Evolutionary conservation across 192 early-diverging fungal genomes (phyloP), one percentile per base, ranked within the genome.

Genomic region (Coemansia biformis): DNA sequence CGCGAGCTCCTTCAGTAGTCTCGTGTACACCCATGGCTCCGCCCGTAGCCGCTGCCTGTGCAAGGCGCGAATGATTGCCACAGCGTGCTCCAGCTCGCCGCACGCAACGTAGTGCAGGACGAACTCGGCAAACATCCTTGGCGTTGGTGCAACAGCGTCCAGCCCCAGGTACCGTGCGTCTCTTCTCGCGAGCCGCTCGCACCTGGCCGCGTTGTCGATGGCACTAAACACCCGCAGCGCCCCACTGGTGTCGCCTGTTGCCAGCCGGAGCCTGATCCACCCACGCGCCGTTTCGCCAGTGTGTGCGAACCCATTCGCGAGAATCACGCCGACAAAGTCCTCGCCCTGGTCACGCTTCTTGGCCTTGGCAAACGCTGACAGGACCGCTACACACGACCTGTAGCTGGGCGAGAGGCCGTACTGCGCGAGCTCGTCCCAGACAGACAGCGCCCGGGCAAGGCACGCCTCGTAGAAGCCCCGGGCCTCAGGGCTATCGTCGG

Each of bases 211-310:
- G 43, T 46, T 46, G 42, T 43, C 56, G 15, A 71, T 50, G 1
- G 55, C 50, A 17, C 29, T 17, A 22, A 71, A 49, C 16, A 71
- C 29, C 2, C 21, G 12, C 42, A 63, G 33, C 2, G 67, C 67
- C 1, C 47, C 47, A 10, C 37, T 17, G 15, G 51, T 39, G 24
- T 71, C 51, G 22, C 17, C 45, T 17, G 14, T 41, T 2, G 36
- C 17, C 38, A 63, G 16, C n/a, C 54, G 55, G 15, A 58, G 35
- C 16, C 21, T 24, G 28, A 71, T 63, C 67, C 60, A 57, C n/a
- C 33, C 23, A 1, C 16, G 26, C 5, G 53, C 58, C 3, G 63
- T 58, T 22, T 38, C 14, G 0, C 34, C 38, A 47, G 43, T 54
- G 30, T 66, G 70, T 1, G 15, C 38, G 21, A 51, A 14, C 8